These are phyloP conservation scores for Neospermospora avenae DNA, from an alignment of 2,329 filamentous ascomycete species.

Conservation along the genomic window DNA sequence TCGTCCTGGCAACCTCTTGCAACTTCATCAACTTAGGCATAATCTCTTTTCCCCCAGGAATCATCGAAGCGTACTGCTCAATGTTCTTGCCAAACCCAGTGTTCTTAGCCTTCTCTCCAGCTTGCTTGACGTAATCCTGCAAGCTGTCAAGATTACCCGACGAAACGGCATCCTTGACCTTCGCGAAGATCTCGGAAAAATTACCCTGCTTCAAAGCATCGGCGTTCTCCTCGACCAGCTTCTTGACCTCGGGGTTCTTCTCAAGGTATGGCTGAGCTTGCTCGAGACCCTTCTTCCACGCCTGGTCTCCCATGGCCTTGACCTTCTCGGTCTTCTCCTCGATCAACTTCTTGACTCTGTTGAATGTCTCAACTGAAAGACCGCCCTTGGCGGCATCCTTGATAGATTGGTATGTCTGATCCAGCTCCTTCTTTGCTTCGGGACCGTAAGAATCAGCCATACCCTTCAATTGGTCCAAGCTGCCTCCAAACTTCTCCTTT, in stretches of 20 bases:
- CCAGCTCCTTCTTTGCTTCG: constrained; percentile 72
- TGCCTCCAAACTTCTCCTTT: constrained; percentile 69
- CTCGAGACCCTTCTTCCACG: constrained; percentile 69
- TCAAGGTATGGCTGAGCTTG: constrained; percentile 69
- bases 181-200: constrained; percentile 58
- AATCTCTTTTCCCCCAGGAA: constrained; percentile 63
- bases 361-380: constrained; percentile 48
- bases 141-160: constrained; percentile 58
- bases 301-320: constrained; percentile 65
- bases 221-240: constrained; percentile 68
- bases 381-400: constrained; percentile 61
- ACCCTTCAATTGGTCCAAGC: constrained; percentile 65
- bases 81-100: constrained; percentile 35
- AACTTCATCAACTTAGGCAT: constrained; percentile 63
- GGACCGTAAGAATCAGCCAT: constrained; percentile 69
- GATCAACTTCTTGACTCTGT: constrained; percentile 59
- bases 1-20: constrained; percentile 61
- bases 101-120: constrained; percentile 57
- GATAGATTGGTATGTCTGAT: constrained; percentile 67
- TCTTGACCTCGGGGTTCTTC: constrained; percentile 73
- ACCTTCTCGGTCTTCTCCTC: constrained; percentile 68
- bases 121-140: constrained; percentile 58
- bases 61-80: constrained; percentile 61
- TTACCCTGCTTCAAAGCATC: constrained; percentile 67
- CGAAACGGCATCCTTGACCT: constrained; percentile 57